phyloP scores from a whole-genome alignment of 495 filamentous ascomycete species.

The Trichoderma orchidacearum region DNA sequence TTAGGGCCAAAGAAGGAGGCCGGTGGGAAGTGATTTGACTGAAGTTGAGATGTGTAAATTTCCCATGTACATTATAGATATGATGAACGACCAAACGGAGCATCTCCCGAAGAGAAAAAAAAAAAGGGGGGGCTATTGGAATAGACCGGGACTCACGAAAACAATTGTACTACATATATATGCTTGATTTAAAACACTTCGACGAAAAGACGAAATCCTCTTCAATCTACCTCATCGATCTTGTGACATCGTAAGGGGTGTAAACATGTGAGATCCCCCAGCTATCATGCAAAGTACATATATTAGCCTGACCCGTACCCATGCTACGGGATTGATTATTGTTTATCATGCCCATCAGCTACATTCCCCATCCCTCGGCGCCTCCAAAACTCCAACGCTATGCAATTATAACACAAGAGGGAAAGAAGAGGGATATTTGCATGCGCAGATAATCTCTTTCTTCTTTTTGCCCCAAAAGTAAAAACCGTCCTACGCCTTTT shows the following conservation, averaged over 20 bases:
- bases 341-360: neutral
- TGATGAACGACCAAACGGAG: neutral
- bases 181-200: too few relatives aligned
- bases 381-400: constrained; percentile 1
- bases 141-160: neutral
- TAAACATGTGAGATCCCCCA: too few relatives aligned
- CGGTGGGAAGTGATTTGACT: neutral
- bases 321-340: too few relatives aligned
- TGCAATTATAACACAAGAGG: neutral
- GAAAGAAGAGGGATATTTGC: neutral
- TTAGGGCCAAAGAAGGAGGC: constrained; percentile 7
- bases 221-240: too few relatives aligned
- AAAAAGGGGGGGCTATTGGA: neutral
- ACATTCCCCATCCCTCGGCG: neutral
- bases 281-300: too few relatives aligned
- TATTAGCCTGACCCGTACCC: too few relatives aligned
- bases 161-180: too few relatives aligned
- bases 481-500: neutral
- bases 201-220: too few relatives aligned
- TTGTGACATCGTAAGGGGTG: too few relatives aligned
- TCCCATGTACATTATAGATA: neutral
- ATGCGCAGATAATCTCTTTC: neutral
- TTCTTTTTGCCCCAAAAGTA: neutral
- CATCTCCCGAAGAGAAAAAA: too few relatives aligned
- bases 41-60: neutral